Evolutionary conservation across 345 rosid genomes (phyloP), one percentile per base, ranked within the genome.

Genomic region (Barbarea vulgaris): DNA sequence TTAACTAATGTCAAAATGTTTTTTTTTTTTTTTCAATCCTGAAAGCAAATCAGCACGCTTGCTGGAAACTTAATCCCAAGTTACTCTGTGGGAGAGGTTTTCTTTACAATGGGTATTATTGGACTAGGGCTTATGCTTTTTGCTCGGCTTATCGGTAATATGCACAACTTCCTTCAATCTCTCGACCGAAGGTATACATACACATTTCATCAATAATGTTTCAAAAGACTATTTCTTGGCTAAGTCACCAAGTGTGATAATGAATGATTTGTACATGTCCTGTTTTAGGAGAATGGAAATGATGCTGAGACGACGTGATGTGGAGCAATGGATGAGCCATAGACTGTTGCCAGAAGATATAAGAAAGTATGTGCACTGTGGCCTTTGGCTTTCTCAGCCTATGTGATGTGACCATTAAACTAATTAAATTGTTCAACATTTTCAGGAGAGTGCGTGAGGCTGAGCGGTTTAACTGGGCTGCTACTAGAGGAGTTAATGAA

Each of bases 271-370:
- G 30, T 78, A 15, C 21, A 41, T 34, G 27, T 59, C 9, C 4
- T 59, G 11, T 39, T 24, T 14, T 66, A 92, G 97, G 93, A 83
- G 89, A 77, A 77, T 88, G 74, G 96, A 92, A 81, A 87, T 85
- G 96, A 75, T 88, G 63, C 76, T 89, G 53, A 88, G 96, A 71
- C 83, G 80, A 8, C 97, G 93, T 42, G 97, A 92, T 74, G 87
- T 92, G 73, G 91, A 89, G 83, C 89, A 85, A 36, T 92, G 96
- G 97, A 92, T 89, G 97, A 86, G 87, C 47, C 96, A 84, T 63
- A 87, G 96, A 3, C 84, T 84, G 46, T 82, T 92, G 59, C 96
- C 97, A 13, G 83, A 66, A 78, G 77, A 81, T 11, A 78, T 89
- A 34, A 82, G 87, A 81, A 85, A 85, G 97, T 88, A 0, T 8